Evolutionary conservation across 805 yeast species (phyloP).

Genomic region (Debaryomyces castellii): DNA sequence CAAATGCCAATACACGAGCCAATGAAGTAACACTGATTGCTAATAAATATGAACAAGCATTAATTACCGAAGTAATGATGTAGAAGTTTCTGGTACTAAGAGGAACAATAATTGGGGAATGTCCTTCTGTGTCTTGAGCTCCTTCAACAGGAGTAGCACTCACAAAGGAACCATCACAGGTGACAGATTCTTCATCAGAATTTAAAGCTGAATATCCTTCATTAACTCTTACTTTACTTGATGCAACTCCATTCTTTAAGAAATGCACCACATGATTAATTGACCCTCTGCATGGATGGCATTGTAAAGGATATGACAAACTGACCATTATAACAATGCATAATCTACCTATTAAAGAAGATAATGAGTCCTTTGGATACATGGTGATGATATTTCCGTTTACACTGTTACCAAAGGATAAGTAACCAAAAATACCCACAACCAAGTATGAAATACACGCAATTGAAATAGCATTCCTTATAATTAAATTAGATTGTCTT

Average conservation of each 20-base stretch:
- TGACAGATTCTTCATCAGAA: constrained; percentile 25
- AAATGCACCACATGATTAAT: constrained; percentile 63
- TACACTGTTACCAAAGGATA: constrained; percentile 67
- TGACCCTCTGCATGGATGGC: constrained; percentile 78
- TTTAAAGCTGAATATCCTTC: constrained; percentile 22
- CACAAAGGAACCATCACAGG: constrained; percentile 28
- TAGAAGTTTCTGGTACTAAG: constrained; percentile 47
- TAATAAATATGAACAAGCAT: constrained; percentile 48
- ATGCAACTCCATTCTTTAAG: constrained; percentile 31
- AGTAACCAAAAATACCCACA: constrained; percentile 69
- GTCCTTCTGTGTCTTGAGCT: constrained; percentile 46
- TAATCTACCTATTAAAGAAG: constrained; percentile 55
- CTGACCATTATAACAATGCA: constrained; percentile 70
- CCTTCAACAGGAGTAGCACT: constrained; percentile 48
- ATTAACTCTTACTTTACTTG: constrained; percentile 19
- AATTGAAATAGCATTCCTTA: constrained; percentile 52
- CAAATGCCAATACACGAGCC: constrained; percentile 67
- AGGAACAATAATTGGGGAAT: constrained; percentile 50
- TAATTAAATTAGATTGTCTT: constrained; percentile 48
- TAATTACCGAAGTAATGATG: constrained; percentile 47
- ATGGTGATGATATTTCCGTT: constrained; percentile 68
- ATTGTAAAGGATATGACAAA: constrained; percentile 75
- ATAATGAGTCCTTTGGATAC: constrained; percentile 54
- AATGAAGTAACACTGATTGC: constrained; percentile 63
- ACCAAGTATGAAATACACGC: constrained; percentile 58